Evolutionary conservation across 805 yeast species (phyloP).

Genomic region (Metschnikowia proteae): DNA sequence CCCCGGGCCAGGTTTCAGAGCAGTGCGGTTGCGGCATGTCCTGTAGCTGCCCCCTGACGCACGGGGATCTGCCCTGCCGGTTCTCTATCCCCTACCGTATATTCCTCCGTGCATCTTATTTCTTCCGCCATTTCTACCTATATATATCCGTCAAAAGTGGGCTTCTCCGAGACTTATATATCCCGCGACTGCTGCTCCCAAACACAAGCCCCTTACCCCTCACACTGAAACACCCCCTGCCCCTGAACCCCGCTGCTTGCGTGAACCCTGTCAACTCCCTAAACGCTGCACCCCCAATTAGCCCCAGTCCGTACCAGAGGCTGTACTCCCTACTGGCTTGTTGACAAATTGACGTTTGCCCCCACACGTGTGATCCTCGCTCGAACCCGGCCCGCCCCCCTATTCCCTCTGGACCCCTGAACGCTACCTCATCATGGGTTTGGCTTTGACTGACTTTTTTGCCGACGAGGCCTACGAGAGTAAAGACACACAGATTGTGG

Average conservation of each 20-base stretch:
- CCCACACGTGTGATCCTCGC: too few species aligned
- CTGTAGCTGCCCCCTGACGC: slow-evolving; percentile 6
- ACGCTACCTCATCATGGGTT: slow-evolving; percentile 29
- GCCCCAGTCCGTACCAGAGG: not conserved
- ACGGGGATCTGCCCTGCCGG: slow-evolving; percentile 4
- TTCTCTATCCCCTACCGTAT: not conserved
- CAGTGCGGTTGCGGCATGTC: slow-evolving; percentile 4
- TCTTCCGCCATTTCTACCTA: not conserved
- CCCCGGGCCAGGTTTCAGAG: not conserved
- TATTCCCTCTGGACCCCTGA: too few species aligned
- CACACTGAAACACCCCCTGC: not conserved
- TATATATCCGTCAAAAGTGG: not conserved
- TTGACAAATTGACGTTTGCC: too few species aligned
- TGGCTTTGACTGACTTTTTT: slow-evolving; percentile 38
- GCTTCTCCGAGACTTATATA: slow-evolving; percentile 1
- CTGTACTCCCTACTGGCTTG: too few species aligned
- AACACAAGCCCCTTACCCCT: not conserved
- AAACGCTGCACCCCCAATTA: not conserved
- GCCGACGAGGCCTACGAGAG: slow-evolving; percentile 35
- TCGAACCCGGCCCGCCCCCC: too few species aligned
- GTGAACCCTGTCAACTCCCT: not conserved
- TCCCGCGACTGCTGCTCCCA: not conserved
- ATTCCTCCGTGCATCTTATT: not conserved
- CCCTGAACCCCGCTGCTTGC: not conserved
- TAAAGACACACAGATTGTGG: slow-evolving; percentile 35